Conservation (phyloP, 1,284 basidiomycete species). For the Ustilago loliicola region DNA sequence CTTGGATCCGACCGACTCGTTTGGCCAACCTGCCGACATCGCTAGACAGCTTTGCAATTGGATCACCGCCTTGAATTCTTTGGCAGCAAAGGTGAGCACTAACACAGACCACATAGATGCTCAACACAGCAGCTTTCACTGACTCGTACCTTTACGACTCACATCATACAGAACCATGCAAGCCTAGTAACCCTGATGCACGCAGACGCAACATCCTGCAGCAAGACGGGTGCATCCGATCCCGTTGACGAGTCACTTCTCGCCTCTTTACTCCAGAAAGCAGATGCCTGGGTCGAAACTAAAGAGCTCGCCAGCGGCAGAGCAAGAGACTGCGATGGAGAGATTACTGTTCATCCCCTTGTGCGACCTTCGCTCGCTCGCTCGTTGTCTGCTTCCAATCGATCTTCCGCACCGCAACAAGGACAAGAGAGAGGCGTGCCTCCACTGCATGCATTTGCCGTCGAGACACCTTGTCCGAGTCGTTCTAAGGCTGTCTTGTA, state of each 20-base stretch:
- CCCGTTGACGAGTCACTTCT: slow-evolving; percentile 38
- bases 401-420: not conserved
- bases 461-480: slow-evolving; percentile 51
- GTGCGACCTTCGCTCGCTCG: slow-evolving; percentile 42
- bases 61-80: slow-evolving; percentile 28
- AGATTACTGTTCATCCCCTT: slow-evolving; percentile 53
- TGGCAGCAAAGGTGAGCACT: slow-evolving; percentile 36
- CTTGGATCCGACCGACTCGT: slow-evolving; percentile 18
- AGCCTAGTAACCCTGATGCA: slow-evolving; percentile 53
- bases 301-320: slow-evolving; percentile 54
- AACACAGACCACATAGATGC: not conserved
- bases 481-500: slow-evolving; percentile 48
- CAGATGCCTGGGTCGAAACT: slow-evolving; percentile 57
- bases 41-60: slow-evolving; percentile 29
- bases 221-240: slow-evolving; percentile 45
- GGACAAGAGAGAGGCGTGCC: slow-evolving; percentile 11
- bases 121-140: no score
- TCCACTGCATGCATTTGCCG: slow-evolving; percentile 39
- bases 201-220: slow-evolving; percentile 46
- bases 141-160: no score
- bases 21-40: slow-evolving; percentile 12
- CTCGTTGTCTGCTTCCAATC: not conserved
- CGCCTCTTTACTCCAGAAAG: slow-evolving; percentile 27
- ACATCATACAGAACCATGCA: slow-evolving; percentile 17
- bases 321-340: slow-evolving; percentile 58